phyloP scores from a whole-genome alignment of 2,329 filamentous ascomycete genomes.

The Aspergillus felis region DNA sequence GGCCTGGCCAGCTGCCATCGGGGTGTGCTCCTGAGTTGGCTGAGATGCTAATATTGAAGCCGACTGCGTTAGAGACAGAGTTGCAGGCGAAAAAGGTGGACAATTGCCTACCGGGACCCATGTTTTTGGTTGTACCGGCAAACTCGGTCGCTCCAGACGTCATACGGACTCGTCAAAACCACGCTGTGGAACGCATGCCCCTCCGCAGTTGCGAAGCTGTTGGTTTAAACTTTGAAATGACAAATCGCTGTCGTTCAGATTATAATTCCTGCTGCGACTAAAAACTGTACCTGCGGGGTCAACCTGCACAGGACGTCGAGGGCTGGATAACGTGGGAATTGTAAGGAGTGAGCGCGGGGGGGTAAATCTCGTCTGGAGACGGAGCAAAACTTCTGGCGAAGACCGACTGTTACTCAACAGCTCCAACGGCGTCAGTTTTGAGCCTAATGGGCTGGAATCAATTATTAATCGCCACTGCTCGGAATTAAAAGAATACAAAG shows the following conservation, averaged over 20 bases:
- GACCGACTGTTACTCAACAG: conserved; percentile 14
- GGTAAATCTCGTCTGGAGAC: conserved; percentile 20
- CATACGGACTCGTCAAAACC: conserved; percentile 27
- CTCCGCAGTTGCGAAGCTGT: conserved; percentile 15
- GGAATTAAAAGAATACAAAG: not conserved
- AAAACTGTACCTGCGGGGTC: not conserved
- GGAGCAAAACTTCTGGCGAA: conserved; percentile 27
- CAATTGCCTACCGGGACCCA: conserved; percentile 29
- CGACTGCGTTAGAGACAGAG: conserved; percentile 5
- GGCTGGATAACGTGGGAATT: not conserved
- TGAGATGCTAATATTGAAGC: conserved; percentile 13
- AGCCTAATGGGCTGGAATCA: conserved; percentile 9
- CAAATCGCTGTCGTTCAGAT: not conserved
- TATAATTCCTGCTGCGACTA: not conserved
- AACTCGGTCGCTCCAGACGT: conserved; percentile 33
- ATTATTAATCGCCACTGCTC: not conserved
- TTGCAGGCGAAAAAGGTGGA: conserved; percentile 4
- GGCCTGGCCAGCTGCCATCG: conserved; percentile 19
- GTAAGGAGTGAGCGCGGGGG: conserved; percentile 9
- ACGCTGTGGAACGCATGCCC: conserved; percentile 32
- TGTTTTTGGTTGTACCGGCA: conserved; percentile 20
- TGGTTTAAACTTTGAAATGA: not conserved
- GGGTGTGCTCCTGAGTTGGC: conserved; percentile 17
- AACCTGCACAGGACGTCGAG: conserved; percentile 1
- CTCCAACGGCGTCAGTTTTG: conserved; percentile 13